These are phyloP conservation scores for Pholiota conissans DNA, from an alignment of 768 basidiomycete genomes.

Conservation along the genomic window DNA sequence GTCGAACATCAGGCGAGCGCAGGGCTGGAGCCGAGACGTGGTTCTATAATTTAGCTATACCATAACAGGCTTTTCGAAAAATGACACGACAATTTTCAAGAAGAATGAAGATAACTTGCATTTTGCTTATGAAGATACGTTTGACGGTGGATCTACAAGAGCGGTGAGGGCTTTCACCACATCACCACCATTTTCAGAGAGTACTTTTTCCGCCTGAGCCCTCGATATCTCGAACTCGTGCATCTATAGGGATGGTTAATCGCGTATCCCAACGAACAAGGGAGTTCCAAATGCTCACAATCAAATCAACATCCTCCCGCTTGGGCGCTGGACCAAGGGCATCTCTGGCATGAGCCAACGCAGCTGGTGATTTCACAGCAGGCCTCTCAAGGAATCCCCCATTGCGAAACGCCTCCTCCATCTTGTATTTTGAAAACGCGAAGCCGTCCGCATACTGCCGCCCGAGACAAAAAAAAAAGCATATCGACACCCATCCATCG, in stretches of 20 bases:
- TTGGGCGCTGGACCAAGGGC: constrained; percentile 38
- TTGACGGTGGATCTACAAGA: constrained; percentile 29
- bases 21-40: too few relatives aligned
- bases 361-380: constrained; percentile 38
- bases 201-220: constrained; percentile 56
- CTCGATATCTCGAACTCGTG: constrained; percentile 65
- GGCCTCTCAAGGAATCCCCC: constrained; percentile 59
- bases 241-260: constrained; percentile 37
- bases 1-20: too few relatives aligned
- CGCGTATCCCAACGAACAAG: background rate
- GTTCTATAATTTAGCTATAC: background rate
- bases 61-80: background rate
- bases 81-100: background rate
- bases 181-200: constrained; percentile 54
- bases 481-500: too few relatives aligned
- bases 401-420: constrained; percentile 63
- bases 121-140: background rate
- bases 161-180: constrained; percentile 48
- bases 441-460: constrained; percentile 69
- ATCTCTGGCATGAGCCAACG: constrained; percentile 31
- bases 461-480: background rate
- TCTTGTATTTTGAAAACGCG: constrained; percentile 64
- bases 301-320: constrained; percentile 63
- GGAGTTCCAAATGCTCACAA: constrained; percentile 40
- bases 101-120: background rate